phyloP scores from a whole-genome alignment of 352 stramenopile species.

The Pythium utonaiense region DNA sequence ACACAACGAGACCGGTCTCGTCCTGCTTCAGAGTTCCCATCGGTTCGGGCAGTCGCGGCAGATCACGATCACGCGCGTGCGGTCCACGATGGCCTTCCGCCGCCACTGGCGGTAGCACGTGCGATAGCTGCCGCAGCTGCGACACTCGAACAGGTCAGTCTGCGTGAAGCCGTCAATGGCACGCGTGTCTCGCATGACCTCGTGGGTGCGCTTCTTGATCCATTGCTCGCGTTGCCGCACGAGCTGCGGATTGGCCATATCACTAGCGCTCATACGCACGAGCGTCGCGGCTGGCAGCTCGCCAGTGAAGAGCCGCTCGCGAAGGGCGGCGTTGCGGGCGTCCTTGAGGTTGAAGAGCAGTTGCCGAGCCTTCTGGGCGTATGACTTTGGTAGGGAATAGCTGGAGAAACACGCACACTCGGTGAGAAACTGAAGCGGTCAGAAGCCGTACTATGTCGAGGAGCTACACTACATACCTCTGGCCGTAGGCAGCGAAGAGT shows the following conservation, averaged over 20 bases:
- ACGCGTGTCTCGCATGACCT: slow-evolving; percentile 72
- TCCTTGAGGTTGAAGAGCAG: slow-evolving; percentile 85
- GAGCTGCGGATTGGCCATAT: slow-evolving; percentile 87
- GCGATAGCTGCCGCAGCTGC: slow-evolving; percentile 64
- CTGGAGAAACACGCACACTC: slow-evolving; percentile 21
- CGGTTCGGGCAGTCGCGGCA: slow-evolving; percentile 71
- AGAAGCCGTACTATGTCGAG: neutral
- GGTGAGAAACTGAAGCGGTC: neutral
- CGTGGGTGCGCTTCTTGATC: slow-evolving; percentile 82
- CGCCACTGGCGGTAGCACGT: slow-evolving; percentile 81
- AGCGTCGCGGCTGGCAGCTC: slow-evolving; percentile 46
- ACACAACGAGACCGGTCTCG: neutral
- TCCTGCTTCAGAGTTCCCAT: slow-evolving; percentile 58
- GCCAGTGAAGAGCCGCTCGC: slow-evolving; percentile 62
- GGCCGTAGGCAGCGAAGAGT: slow-evolving; percentile 54
- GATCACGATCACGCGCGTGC: slow-evolving; percentile 79
- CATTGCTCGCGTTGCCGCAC: slow-evolving; percentile 78
- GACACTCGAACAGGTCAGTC: slow-evolving; percentile 80
- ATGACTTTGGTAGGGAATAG: slow-evolving; percentile 68
- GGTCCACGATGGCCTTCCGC: slow-evolving; percentile 81
- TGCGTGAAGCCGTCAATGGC: slow-evolving; percentile 69
- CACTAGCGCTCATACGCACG: slow-evolving; percentile 70
- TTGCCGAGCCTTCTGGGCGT: slow-evolving; percentile 75
- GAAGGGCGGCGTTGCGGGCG: slow-evolving; percentile 56
- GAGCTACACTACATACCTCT: slow-evolving; percentile 35